Evolutionary conservation across 768 basidiomycete genomes (phyloP).

Genomic region (Suillus luteus): DNA sequence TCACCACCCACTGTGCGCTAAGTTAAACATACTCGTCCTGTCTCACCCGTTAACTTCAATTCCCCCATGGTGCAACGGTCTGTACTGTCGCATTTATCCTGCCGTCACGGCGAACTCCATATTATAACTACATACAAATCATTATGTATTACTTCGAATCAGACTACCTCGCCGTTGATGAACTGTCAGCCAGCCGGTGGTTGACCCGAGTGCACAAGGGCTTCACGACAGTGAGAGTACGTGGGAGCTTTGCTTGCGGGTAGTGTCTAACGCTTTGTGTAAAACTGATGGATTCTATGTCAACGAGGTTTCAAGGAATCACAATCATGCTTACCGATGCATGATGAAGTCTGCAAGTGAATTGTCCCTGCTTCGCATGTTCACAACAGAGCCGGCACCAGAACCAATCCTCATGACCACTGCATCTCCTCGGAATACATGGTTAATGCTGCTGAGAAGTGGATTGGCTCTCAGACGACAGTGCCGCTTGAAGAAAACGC

Average conservation of each 20-base stretch:
- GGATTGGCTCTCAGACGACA: constrained; percentile 6
- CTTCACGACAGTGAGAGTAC: constrained; percentile 3
- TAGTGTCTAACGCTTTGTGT: background rate
- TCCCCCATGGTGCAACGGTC: too few relatives aligned
- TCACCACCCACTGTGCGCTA: too few relatives aligned
- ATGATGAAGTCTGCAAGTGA: constrained; percentile 15
- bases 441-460: background rate
- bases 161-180: background rate
- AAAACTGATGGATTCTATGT: constrained; percentile 4
- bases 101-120: background rate
- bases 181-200: background rate
- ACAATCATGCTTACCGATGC: constrained; percentile 1
- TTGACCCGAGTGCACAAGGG: background rate
- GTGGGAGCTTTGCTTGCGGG: background rate
- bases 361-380: constrained; percentile 11
- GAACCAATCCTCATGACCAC: constrained; percentile 12
- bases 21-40: too few relatives aligned
- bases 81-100: too few relatives aligned
- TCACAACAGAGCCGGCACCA: constrained; percentile 5
- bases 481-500: constrained; percentile 17
- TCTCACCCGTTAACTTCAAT: too few relatives aligned
- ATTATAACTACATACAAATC: background rate
- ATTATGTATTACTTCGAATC: background rate
- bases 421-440: constrained; percentile 4
- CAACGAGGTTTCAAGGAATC: background rate